phyloP scores from a whole-genome alignment of 345 rosid genomes.

The Populus alba region DNA sequence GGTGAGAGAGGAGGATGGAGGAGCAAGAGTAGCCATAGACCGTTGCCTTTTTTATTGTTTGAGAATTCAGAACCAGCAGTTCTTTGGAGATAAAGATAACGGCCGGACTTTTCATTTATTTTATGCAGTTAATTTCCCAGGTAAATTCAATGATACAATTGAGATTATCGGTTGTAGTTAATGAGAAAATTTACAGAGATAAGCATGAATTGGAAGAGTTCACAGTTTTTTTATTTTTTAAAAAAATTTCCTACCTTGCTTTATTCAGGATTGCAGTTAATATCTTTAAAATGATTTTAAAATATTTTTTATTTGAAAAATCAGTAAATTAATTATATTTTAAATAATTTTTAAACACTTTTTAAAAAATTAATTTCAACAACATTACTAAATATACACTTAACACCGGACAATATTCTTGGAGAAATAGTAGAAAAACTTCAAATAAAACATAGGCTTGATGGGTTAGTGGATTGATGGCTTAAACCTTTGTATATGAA shows the following conservation, averaged over 20 bases:
- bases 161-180: background rate
- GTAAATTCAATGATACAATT: slow-evolving; percentile 4
- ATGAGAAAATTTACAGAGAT: background rate
- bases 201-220: no score
- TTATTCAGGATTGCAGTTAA: background rate
- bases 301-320: no score
- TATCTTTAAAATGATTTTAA: no score
- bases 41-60: slow-evolving; percentile 9
- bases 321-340: no score
- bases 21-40: slow-evolving; percentile 55
- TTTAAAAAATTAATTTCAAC: no score
- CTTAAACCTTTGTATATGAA: no score
- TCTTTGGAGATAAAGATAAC: slow-evolving; percentile 27
- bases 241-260: background rate
- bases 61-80: slow-evolving; percentile 34
- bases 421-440: no score
- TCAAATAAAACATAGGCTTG: no score
- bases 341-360: no score
- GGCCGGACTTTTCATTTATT: background rate
- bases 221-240: background rate
- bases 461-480: no score
- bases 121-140: slow-evolving; percentile 7
- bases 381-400: no score
- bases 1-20: slow-evolving; percentile 32
- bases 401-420: no score